Conservation (phyloP, 805 yeast species). For the Nakazawaea populi region DNA sequence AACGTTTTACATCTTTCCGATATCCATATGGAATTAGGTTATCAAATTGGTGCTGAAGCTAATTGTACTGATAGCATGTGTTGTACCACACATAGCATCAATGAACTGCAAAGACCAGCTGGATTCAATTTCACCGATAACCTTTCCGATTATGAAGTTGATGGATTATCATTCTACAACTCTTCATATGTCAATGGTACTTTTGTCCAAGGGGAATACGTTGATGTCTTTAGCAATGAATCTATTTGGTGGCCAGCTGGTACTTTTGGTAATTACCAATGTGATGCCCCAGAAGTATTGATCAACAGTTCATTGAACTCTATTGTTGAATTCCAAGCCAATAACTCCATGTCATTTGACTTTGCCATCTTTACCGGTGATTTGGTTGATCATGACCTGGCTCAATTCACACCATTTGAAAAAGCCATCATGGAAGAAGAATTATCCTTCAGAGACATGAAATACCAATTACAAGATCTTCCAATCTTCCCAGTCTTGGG, state of each 20-base stretch:
- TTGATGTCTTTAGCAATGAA: conserved; percentile 18
- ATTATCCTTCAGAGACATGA: conserved; percentile 45
- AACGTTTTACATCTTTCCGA: conserved; percentile 64
- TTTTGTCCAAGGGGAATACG: conserved; percentile 23
- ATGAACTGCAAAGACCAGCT: conserved; percentile 30
- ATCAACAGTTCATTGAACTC: conserved; percentile 51
- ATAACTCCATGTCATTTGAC: conserved; percentile 36
- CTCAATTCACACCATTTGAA: conserved; percentile 38
- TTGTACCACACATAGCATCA: conserved; percentile 48
- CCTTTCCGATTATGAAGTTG: conserved; percentile 11
- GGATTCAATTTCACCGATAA: conserved; percentile 33
- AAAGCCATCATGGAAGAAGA: conserved; percentile 51
- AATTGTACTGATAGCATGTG: conserved; percentile 54
- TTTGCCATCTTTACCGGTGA: conserved; percentile 72
- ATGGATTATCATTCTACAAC: conserved; percentile 17
- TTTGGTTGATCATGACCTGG: conserved; percentile 61
- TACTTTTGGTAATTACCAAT: conserved; percentile 53
- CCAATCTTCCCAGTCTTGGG: conserved; percentile 63
- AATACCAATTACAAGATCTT: conserved; percentile 36
- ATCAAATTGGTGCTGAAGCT: conserved; percentile 49
- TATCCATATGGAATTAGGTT: conserved; percentile 56
- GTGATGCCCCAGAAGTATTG: conserved; percentile 62
- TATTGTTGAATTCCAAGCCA: conserved; percentile 28
- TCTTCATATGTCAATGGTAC: conserved; percentile 23
- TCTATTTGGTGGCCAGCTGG: conserved; percentile 47